These are phyloP conservation scores for Phytophthora agathidicida DNA, from an alignment of 352 stramenopile genomes.

Conservation along the genomic window DNA sequence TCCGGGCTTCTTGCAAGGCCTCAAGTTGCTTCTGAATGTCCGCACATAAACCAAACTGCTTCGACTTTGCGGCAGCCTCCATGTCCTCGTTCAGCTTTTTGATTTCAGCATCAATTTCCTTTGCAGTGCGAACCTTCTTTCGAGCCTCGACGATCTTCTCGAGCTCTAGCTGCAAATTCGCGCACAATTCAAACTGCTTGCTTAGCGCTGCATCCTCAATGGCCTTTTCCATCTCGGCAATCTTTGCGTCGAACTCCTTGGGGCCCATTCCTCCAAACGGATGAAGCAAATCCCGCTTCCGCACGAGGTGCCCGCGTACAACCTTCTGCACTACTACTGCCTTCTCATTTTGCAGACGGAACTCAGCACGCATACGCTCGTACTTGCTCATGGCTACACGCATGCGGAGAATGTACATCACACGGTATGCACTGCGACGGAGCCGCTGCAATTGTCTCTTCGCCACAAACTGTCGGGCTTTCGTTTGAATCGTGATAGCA, in stretches of 20 bases:
- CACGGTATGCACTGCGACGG: slow-evolving; percentile 60
- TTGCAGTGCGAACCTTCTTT: slow-evolving; percentile 86
- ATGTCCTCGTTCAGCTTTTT: slow-evolving; percentile 77
- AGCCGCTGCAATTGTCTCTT: slow-evolving; percentile 56
- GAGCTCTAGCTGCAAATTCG: slow-evolving; percentile 84
- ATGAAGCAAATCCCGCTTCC: slow-evolving; percentile 77
- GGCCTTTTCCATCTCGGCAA: slow-evolving; percentile 74
- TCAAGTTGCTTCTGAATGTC: slow-evolving; percentile 85
- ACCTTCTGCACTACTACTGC: slow-evolving; percentile 81
- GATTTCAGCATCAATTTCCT: slow-evolving; percentile 87
- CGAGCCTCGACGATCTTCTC: slow-evolving; percentile 82
- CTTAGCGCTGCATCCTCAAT: slow-evolving; percentile 79
- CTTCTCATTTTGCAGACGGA: slow-evolving; percentile 54
- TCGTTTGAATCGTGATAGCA: slow-evolving; percentile 75
- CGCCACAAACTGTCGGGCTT: slow-evolving; percentile 70
- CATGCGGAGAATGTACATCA: slow-evolving; percentile 65
- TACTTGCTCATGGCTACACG: slow-evolving; percentile 76
- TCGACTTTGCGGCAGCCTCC: slow-evolving; percentile 71
- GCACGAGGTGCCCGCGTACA: slow-evolving; percentile 69
- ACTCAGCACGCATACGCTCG: slow-evolving; percentile 48
- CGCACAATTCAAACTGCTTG: slow-evolving; percentile 89
- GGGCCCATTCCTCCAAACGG: slow-evolving; percentile 79
- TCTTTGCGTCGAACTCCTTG: slow-evolving; percentile 82
- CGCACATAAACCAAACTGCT: slow-evolving; percentile 84
- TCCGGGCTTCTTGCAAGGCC: slow-evolving; percentile 74